Evolutionary conservation across 2,329 filamentous ascomycete species (phyloP).

Genomic region (Sporothrix pseudoabietina): DNA sequence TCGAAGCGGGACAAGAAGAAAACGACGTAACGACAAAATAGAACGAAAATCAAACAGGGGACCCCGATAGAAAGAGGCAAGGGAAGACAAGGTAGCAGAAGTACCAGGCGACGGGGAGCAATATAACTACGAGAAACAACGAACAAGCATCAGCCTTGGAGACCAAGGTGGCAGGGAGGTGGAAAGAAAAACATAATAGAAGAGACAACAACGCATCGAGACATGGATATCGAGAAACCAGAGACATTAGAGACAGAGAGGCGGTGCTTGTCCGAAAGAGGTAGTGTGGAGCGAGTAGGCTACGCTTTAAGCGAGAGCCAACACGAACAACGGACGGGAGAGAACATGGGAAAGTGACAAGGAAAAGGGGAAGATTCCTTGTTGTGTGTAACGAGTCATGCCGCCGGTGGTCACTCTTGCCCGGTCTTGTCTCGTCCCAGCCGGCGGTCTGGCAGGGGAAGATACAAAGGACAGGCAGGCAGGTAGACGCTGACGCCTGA

Average conservation of each 20-base stretch:
- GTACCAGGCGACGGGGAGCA: neutral
- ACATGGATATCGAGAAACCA: neutral
- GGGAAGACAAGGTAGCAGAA: neutral
- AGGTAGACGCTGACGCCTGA: slow-evolving; percentile 11
- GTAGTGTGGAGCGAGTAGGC: slow-evolving; percentile 28
- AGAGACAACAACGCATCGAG: neutral
- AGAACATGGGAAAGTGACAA: neutral
- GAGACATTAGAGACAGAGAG: slow-evolving; percentile 13
- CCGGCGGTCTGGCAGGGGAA: slow-evolving; percentile 9
- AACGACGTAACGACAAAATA: neutral
- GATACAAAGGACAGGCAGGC: slow-evolving; percentile 2
- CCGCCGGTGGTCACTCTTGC: neutral
- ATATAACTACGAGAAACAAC: slow-evolving; percentile 4
- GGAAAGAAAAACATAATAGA: neutral
- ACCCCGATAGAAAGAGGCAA: neutral
- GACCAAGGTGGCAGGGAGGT: neutral
- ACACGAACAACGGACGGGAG: neutral
- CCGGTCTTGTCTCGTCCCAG: neutral
- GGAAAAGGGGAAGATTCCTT: neutral
- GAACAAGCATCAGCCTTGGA: neutral
- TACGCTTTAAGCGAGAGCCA: slow-evolving; percentile 21
- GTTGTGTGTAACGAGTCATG: slow-evolving; percentile 6
- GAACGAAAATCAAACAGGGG: neutral
- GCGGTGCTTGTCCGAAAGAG: slow-evolving; percentile 22
- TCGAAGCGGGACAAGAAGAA: no score